Evolutionary conservation across 306 rosid species (phyloP), one percentile per base, ranked within the genome.

Genomic region (Argentina anserina): DNA sequence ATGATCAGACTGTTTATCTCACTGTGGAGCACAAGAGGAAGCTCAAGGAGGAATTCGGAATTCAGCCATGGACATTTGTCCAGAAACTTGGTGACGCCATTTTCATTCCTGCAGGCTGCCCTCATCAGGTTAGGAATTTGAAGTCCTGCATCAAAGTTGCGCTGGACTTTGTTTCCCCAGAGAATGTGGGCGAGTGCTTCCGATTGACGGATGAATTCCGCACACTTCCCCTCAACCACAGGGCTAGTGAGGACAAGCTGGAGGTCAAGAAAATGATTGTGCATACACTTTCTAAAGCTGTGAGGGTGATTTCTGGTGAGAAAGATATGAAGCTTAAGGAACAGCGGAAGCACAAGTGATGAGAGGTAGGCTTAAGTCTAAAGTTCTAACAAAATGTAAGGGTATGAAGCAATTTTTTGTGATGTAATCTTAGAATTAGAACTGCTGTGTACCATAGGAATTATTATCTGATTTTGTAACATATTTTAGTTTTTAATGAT

Each of bases 61-160:
- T 85, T 61, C 79, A 82, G 78, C 84, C 86, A 13, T 85, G 86
- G 86, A 74, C 89, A 13, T 85, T 85, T 80, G 74, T 82, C 67
- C 86, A 85, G 59, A 79, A 85, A 39, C 84, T 79, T 61, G 89
- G 89, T 11, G 89, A 85, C 26, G 84, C 84, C 8, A 84, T 85
- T 69, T 80, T 85, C 49, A 79, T 85, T 66, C 86, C 89, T 67
- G 86, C 89, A 10, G 86, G 89, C 49, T 85, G 89, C 71, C 89
- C 89, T 41, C 84, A 85, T 71, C 86, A 85, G 80, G 86, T 80
- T 43, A 62, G 89, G 75, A 85, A 85, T 61, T 67, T 80, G 71
- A 80, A 80, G 96, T 92, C 98, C 13, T 92, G 98, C 76, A 88
- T 86, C 36, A 90, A 90, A 82, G 98, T 92, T 61, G 98, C 96